phyloP scores from a whole-genome alignment of 2,329 filamentous ascomycete species.

The Epichloe festucae region DNA sequence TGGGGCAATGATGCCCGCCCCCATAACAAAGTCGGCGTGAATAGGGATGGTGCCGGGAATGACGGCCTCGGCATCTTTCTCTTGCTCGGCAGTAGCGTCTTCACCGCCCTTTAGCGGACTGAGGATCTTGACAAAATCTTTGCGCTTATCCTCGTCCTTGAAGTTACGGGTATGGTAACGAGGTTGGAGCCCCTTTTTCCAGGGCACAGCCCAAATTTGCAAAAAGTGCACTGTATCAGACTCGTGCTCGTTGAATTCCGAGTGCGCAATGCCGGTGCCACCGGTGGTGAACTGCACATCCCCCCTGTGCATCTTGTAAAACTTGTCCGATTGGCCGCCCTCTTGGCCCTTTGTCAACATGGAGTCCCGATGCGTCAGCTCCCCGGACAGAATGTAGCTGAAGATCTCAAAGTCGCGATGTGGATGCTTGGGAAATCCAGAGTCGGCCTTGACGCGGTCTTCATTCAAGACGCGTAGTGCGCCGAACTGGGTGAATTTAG shows the following conservation, averaged over 20 bases:
- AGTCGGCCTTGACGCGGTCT: slow-evolving; percentile 62
- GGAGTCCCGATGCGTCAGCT: slow-evolving; percentile 76
- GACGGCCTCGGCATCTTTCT: slow-evolving; percentile 48
- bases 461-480: slow-evolving; percentile 78
- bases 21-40: slow-evolving; percentile 76
- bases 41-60: slow-evolving; percentile 63
- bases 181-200: slow-evolving; percentile 58
- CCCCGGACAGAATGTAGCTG: slow-evolving; percentile 67
- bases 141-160: slow-evolving; percentile 56
- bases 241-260: slow-evolving; percentile 66
- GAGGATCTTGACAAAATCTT: slow-evolving; percentile 61
- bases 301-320: slow-evolving; percentile 59
- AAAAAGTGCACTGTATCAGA: slow-evolving; percentile 67
- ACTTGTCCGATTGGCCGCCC: slow-evolving; percentile 45
- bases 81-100: slow-evolving; percentile 47
- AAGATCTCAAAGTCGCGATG: slow-evolving; percentile 87
- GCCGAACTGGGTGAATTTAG: slow-evolving; percentile 55
- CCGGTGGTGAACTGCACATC: slow-evolving; percentile 86
- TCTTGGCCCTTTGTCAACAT: slow-evolving; percentile 62
- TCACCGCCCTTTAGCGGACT: slow-evolving; percentile 58
- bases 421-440: slow-evolving; percentile 73
- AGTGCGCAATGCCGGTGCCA: slow-evolving; percentile 70
- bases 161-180: slow-evolving; percentile 67
- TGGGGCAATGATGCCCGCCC: slow-evolving; percentile 58
- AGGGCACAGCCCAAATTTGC: slow-evolving; percentile 79